Evolutionary conservation across 192 early-diverging fungal species (phyloP), one percentile per base, ranked within the genome.

Genomic region (Backusella westeae): DNA sequence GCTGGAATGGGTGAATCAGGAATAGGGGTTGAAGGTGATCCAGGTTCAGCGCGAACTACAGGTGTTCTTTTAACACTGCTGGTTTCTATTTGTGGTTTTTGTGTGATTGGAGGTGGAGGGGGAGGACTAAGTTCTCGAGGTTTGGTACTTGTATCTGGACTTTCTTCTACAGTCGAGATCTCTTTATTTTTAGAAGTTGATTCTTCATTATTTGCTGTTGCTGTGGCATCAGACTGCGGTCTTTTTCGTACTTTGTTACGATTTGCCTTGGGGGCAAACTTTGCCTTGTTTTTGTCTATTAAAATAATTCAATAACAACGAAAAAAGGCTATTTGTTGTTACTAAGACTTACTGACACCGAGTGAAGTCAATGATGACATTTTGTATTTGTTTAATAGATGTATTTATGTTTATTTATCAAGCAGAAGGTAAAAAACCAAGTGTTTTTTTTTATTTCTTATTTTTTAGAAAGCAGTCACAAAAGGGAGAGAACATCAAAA

Each of bases 291-390:
- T 69, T 69, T 69, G 14, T 69, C 68, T 69, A 39, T 69, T 21
- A 4, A n/a, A n/a, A 49, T 6, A 21, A 49, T 7, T 29, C 23
- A 63, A 29, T 63, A 29, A 29, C 26, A 29, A 29, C 1, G 23
- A 63, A 26, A 63, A 59, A 26, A 29, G 2, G 9, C 1, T 23
- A 3, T 39, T 41, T 41, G 5, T 3, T 69, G 6, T 21, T 49
- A n/a, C 4, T 21, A n/a, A 49, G 15, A 69, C 68, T 69, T 36
- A 69, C 68, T 69, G 9, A 69, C 68, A 41, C 68, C 23, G 35
- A 69, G 68, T 39, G 68, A 69, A 19, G 68, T 69, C 41, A 69
- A 69, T 35, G 68, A 69, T 35, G 68, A 69, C 68, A 69, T 69
- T 42, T 35, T 35, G 35, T 8, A 29, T 8, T 68, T 68, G 9